Evolutionary conservation across 768 basidiomycete species (phyloP), one percentile per base, ranked within the genome.

Genomic region (Pulveroboletus frians): DNA sequence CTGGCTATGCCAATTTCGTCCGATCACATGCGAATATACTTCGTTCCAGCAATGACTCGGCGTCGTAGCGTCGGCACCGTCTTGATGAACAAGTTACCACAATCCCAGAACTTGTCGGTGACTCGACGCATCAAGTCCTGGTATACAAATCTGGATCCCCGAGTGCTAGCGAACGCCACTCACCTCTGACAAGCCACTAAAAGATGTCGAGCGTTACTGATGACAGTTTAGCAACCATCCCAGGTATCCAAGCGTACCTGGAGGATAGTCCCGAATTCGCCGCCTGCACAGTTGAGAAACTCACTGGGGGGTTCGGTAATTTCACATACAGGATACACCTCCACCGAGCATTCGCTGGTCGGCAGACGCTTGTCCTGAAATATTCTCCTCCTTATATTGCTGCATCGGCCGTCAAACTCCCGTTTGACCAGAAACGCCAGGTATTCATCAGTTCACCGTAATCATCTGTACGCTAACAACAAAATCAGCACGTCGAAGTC

Each of bases 281-380:
- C 14, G 70, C 73, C 49, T 62, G 63, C 21, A 59, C 57, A 3
- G 67, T 77, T 21, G 63, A 62, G 6, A 52, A 61, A 9, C 71
- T 85, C 20, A 63, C 69, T 4, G 84, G 83, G 2, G 84, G 84
- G 6, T 43, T 29, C 18, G 71, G 70, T 27, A 85, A 84, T 64
- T 85, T 75, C 61, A 62, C 73, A n/a, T 86, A 73, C 59, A 75
- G 84, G 27, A 58, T 85, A n/a, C 59, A 61, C 29, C 70, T 84
- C 37, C 54, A 52, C 14, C 52, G 42, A 30, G 70, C 73, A 9
- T 67, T 76, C 48, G 58, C 72, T 32, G 79, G 76, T 0, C 65
- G 58, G 4, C 49, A 60, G 43, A 82, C 80, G 4, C 59, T 81
- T 11, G 70, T 86, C 27, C 55, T 85, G 37, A 86, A 87, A 64